phyloP scores from a whole-genome alignment of 2,329 filamentous ascomycete genomes.

The Diatrype stigma region DNA sequence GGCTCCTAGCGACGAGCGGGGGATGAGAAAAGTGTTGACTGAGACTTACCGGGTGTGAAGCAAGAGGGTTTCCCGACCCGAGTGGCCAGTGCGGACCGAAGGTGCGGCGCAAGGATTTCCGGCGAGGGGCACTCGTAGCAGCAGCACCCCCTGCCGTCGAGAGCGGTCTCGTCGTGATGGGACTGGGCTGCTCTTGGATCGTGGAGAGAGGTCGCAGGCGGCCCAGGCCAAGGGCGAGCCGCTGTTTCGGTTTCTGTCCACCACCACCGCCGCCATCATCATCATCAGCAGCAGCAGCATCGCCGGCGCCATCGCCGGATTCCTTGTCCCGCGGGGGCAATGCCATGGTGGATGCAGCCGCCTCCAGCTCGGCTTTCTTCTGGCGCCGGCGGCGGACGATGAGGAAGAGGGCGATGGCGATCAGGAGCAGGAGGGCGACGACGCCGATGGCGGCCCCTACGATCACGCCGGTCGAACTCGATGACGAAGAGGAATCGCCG shows the following conservation, averaged over 20 bases:
- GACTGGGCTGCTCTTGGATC: conserved; percentile 15
- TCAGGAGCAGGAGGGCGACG: conserved; percentile 13
- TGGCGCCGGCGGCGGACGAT: conserved; percentile 3
- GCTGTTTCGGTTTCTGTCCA: background rate
- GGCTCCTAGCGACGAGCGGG: background rate
- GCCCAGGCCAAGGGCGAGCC: background rate
- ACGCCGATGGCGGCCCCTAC: conserved; percentile 17
- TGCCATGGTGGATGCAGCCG: background rate
- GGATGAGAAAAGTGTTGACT: background rate
- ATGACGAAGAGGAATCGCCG: conserved; percentile 1
- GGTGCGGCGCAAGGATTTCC: conserved; percentile 14
- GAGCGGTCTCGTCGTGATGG: conserved; percentile 1
- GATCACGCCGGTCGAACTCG: conserved; percentile 15
- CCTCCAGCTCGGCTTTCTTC: background rate
- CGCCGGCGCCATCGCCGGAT: conserved; percentile 1
- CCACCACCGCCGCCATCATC: background rate
- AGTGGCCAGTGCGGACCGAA: conserved; percentile 24
- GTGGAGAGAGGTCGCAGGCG: conserved; percentile 16
- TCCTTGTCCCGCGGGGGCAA: conserved; percentile 2
- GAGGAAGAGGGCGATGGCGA: conserved; percentile 8
- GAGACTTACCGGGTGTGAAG: conserved; percentile 15
- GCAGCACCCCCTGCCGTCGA: background rate
- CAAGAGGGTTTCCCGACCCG: conserved; percentile 17
- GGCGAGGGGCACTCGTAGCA: background rate
- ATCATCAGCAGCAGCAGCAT: background rate